These are phyloP conservation scores for Coprinopsis cinerea DNA, from an alignment of 768 basidiomycete genomes.

Conservation along the genomic window DNA sequence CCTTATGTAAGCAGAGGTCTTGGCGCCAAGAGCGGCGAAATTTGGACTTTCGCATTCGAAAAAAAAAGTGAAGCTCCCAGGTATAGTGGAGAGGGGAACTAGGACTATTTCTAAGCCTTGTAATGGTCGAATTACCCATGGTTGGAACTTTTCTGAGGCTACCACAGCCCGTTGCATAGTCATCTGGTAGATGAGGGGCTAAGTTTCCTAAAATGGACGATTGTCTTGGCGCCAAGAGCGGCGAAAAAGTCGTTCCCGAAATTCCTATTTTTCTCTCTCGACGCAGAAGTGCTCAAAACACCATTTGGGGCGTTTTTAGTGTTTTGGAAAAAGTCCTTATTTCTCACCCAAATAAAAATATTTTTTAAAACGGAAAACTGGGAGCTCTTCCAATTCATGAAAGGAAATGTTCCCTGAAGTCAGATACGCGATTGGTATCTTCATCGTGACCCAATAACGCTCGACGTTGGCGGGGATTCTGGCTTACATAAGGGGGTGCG, in stretches of 20 bases:
- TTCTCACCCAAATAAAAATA: neutral
- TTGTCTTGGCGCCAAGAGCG: too few relatives aligned
- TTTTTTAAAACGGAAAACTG: neutral
- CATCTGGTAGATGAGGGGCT: neutral
- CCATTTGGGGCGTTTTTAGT: neutral
- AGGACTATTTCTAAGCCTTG: neutral
- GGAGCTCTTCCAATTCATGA: neutral
- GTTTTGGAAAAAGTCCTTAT: neutral
- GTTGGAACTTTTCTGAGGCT: too few relatives aligned
- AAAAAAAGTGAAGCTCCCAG: neutral
- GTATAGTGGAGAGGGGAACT: neutral
- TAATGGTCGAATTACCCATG: neutral
- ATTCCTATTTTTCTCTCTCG: neutral
- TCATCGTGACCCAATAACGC: neutral
- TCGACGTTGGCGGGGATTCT: neutral
- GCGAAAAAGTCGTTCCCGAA: neutral
- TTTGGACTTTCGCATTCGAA: too few relatives aligned
- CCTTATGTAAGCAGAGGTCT: neutral
- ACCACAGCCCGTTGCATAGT: too few relatives aligned
- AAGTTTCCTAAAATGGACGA: neutral
- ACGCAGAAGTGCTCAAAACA: neutral
- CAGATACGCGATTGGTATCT: neutral
- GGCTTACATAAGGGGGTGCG: neutral
- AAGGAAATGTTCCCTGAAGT: neutral
- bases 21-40: neutral